Evolutionary conservation across 495 filamentous ascomycete species (phyloP), one percentile per base, ranked within the genome.

Genomic region (Penicillium desertorum): DNA sequence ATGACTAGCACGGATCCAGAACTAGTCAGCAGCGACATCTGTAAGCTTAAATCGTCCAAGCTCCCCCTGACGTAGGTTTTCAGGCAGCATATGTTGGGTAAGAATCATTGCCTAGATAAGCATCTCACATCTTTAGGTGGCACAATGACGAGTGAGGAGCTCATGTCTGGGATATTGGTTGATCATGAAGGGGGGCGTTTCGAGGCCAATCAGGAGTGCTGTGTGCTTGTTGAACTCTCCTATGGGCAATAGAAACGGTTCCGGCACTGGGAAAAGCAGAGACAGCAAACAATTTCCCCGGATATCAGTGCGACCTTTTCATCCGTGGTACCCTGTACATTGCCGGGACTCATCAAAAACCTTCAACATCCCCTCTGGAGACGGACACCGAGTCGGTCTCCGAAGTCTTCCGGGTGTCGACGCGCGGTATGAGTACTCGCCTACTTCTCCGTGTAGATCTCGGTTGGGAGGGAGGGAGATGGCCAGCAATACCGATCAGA

Each of bases 141-240:
- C 55, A 70, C 65, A 64, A 63, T 64, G 65, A 62, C 60, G 58
- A 58, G 58, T 49, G 36, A 60, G 20, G 45, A 55, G 48, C 16
- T 49, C 51, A 50, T 50, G 19, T 19, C 47, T 45, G 48, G 56
- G 39, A 64, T 57, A 59, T 54, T 32, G 32, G 45, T 39, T 65
- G 54, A 62, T 61, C 58, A 64, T 62, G 34, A 47, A 20, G 55
- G 46, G 51, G 45, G 39, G 2, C 17, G 27, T 23, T 36, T 55
- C 20, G 20, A 55, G 25, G 27, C 37, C 19, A 27, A 14, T 32
- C 37, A 34, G 29, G 34, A 46, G 44, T 41, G 43, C 43, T 41
- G 51, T 59, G n/a, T 34, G 23, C n/a, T 34, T 39, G 44, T 42
- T 23, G 12, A 30, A 39, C 42, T 45, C 3, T 36, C 43, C 12